Base-by-base conservation (phyloP, 225 moss, liverwort and hornwort species). In the Pseudisothecium myosuroides region DNA sequence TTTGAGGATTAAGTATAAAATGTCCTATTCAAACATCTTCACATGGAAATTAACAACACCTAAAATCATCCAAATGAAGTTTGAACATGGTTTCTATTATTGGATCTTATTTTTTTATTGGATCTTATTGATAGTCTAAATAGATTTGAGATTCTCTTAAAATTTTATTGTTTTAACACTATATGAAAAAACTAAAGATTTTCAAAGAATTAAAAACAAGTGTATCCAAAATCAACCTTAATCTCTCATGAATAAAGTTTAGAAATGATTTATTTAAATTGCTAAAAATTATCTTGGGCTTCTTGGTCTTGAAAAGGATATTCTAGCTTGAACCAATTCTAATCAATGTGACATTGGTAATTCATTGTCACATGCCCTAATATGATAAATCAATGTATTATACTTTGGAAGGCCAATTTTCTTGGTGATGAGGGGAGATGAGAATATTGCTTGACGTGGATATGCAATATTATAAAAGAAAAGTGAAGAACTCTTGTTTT, bases 341-440 rank as follows among this genome's bases (percentile, higher is more conserved):
- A 69, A 39, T 39, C 14, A 14, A 39, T 39, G 2, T n/a, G 7
- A 8, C 5, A 24, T 24, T 14, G 7, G 3, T 69, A 41, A 41
- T 71, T 15, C 41, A 26, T 69, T 68, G 23, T 23, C 8, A 39
- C 23, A n/a, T 23, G 13, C 4, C 12, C 8, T 71, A 71, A 24
- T 41, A 26, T 3, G 0, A 43, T 73, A 73, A 45, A 45, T 73
- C 6, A 10, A 72, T 45, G 1, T 3, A 9, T 1, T 29, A 2
- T 63, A 32, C 64, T 73, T 27, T 17, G 10, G 2, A 45, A 43
- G 43, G 28, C 6, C 2, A 73, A 45, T 29, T 45, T 73, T 17
- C 2, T 0, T 73, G 4, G 28, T 45, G 17, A 73, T 28, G 2
- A 72, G 6, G 9, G 6, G 28, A 10, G 17, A 3, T 0, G 2